Base-by-base conservation (phyloP, 2,329 filamentous ascomycete species). In the Ophiostoma sp. region DNA sequence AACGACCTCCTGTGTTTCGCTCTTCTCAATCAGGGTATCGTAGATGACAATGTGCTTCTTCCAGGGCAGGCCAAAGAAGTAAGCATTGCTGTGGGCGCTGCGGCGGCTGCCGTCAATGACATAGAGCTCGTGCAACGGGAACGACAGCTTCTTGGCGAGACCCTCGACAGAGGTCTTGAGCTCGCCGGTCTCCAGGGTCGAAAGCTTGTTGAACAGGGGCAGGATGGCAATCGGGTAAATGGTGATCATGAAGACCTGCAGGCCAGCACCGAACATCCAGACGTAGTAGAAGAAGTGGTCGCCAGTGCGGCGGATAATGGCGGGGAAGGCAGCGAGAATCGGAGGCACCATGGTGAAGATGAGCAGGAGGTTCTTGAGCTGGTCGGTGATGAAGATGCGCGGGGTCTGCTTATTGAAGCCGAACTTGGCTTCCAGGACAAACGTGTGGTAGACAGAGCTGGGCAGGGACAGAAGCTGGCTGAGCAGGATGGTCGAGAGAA, bases 11-110 rank as follows among this genome's bases (percentile, higher is more conserved):
- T 95, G 85, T 4, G 91, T 88, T 71, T 93, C 87, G 77, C 90
- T 95, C 86, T 98, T 97, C 80, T 97, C 94, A 71, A 99, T 93
- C 72, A 99, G 81, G 5, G 96, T 99, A 77, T 99, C 95, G 78
- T 97, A 99, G 76, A 99, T 96, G 75, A 99, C 95, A 82, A 99
- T 99, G 82, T 98, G 96, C 86, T 98, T 98, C 86, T 97, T 97
- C 93, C 94, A 99, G 58, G 95, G 95, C 68, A 99, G 86, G 70
- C 95, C 95, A 75, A 96, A 97, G 82, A 99, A 99, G 80, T 96
- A 96, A 27, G 92, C 73, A 76, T 96, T 96, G 80, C 89, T 93
- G 80, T 96, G 92, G 38, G 91, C 90, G 76, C 89, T 92, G 74
- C 92, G 86, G 82, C 94, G 94, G 81, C 90, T 93, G 65, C 92